Evolutionary conservation across 257 asterid species (phyloP), one percentile per base, ranked within the genome.

Genomic region (Fraxinus anomala): DNA sequence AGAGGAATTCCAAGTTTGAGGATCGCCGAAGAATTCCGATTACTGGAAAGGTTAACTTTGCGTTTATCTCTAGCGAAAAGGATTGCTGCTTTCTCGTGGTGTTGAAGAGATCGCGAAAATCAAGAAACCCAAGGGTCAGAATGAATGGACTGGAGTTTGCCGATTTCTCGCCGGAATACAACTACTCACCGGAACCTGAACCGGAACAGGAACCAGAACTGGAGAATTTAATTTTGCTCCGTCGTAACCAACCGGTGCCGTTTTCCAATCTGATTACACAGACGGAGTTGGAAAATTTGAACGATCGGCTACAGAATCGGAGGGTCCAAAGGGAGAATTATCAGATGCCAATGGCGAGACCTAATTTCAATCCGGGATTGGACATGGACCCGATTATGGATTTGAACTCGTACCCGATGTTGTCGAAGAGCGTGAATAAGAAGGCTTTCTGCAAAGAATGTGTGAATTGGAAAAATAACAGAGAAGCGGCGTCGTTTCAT

Each of bases 41-140:
- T 71, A 95, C 98, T 47, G 92, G 92, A 0, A 95, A 95, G 72
- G 94, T 89, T 37, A 91, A 91, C 74, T 95, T 93, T 36, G 85
- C 81, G 0, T 17, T 79, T 17, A 83, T 95, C 70, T 85, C 90
- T 65, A 85, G 88, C 33, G 92, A 86, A 82, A 85, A 66, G 77
- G 90, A 85, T 47, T 85, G 93, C 78, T 82, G 75, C 79, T 89
- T 95, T 69, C 91, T 90, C 0, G 99, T 90, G 7, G 92, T 93
- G 66, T 39, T 93, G 84, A 95, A 95, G 77, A 73, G 98, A 79
- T 91, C 97, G 2, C 83, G 99, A 63, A 91, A 88, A 79, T 81
- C 89, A 51, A 87, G 92, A 47, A 84, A 59, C 30, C 92, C 93
- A 16, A 88, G 87, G 76, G 87, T 77, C 71, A 89, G 84, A 85